Evolutionary conservation across 495 filamentous ascomycete species (phyloP), one percentile per base, ranked within the genome.

Genomic region (Podospora didyma): DNA sequence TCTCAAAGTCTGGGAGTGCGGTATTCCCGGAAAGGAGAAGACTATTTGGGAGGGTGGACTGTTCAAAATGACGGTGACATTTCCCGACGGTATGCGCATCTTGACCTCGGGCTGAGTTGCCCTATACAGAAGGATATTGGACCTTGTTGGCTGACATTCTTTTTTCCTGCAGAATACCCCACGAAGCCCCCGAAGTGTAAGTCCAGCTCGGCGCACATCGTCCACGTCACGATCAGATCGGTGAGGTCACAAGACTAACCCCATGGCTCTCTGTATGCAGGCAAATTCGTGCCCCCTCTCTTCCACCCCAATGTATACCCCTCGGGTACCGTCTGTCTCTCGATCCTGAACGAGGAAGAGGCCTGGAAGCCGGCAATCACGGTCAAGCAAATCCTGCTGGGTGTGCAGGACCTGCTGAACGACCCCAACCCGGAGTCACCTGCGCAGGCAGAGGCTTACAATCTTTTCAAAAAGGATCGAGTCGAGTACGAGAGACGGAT

Each of bases 271-370:
- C 46, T 61, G 53, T 7, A 50, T 61, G 44, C 62, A 97, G 93
- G 93, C 86, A 96, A 96, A 83, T 99, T 99, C 64, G 81, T 86
- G 1, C 94, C 94, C 7, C 92, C 94, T 2, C 87, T 99, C 14
- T 99, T 97, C 79, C 94, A 99, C 69, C 94, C 94, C 0, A 99
- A 99, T 67, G 95, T 99, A 64, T 99, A 99, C 69, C 94, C 94
- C 1, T 97, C 93, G 2, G 95, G 94, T 54, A 97, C 94, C 19
- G 95, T 99, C 51, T 99, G 94, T 69, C 82, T 99, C 12, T 96
- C 90, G 16, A 99, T 99, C 62, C 73, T 99, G 55, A 99, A 99
- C 72, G 95, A 99, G 70, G 94, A 99, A 59, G 94, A 99, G 67
- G 94, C 89, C 9, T 99, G 95, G 94, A 91, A 92, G 69, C 94